phyloP scores from a whole-genome alignment of 805 yeast species.

The Torulaspora quercuum region DNA sequence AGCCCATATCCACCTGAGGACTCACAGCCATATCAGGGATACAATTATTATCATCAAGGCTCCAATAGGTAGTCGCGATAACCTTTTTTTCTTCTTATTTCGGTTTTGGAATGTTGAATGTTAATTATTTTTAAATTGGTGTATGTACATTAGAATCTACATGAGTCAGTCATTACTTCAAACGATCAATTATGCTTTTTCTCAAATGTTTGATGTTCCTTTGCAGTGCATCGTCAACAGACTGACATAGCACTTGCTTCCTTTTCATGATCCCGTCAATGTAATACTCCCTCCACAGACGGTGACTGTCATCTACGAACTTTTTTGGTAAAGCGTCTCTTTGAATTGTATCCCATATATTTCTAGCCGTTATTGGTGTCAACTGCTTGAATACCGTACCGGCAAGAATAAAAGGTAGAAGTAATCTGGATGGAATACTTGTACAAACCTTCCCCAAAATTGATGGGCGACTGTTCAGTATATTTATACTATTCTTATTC shows the following conservation, averaged over 20 bases:
- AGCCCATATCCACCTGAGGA: slow-evolving; percentile 16
- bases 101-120: too few relatives aligned
- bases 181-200: slow-evolving; percentile 9
- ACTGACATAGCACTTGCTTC: slow-evolving; percentile 6
- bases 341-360: slow-evolving; percentile 16
- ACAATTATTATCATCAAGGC: slow-evolving; percentile 13
- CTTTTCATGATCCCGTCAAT: slow-evolving; percentile 12
- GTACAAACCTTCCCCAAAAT: slow-evolving; percentile 20
- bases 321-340: slow-evolving; percentile 23
- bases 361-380: slow-evolving; percentile 30
- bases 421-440: slow-evolving; percentile 27
- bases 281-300: slow-evolving; percentile 14
- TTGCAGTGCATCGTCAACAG: slow-evolving; percentile 16
- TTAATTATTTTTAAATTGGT: slow-evolving; percentile 5
- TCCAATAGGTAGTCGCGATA: slow-evolving; percentile 7
- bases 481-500: slow-evolving; percentile 8
- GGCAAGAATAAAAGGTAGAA: slow-evolving; percentile 28
- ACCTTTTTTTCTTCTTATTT: too few relatives aligned
- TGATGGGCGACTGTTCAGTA: slow-evolving; percentile 15
- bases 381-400: slow-evolving; percentile 22
- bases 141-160: too few relatives aligned
- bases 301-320: slow-evolving; percentile 13
- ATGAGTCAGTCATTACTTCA: too few relatives aligned
- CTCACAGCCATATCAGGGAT: slow-evolving; percentile 13
- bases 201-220: slow-evolving; percentile 28